phyloP scores from a whole-genome alignment of 202 grass and related monocot species.

The Musa balbisiana region DNA sequence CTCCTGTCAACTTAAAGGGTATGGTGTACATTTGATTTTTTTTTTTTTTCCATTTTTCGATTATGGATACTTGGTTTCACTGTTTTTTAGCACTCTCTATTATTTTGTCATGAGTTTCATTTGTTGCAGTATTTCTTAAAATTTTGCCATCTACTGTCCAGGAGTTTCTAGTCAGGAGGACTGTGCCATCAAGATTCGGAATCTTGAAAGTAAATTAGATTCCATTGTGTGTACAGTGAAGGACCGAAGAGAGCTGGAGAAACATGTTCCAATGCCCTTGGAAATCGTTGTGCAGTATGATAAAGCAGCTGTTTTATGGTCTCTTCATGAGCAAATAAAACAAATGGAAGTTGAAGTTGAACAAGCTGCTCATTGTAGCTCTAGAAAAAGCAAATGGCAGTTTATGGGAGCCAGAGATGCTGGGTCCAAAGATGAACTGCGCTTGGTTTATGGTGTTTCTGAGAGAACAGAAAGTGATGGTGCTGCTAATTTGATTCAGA shows the following conservation, averaged over 20 bases:
- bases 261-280: slow-evolving; percentile 92
- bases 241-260: slow-evolving; percentile 90
- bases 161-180: slow-evolving; percentile 98
- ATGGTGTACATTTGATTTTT: slow-evolving; percentile 26
- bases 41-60: background rate
- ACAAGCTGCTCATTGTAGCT: slow-evolving; percentile 75
- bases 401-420: slow-evolving; percentile 99
- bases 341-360: slow-evolving; percentile 85
- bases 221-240: slow-evolving; percentile 89
- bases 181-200: slow-evolving; percentile 98
- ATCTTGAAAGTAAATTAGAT: slow-evolving; percentile 95
- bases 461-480: slow-evolving; percentile 99
- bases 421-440: slow-evolving; percentile 85
- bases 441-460: slow-evolving; percentile 95
- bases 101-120: slow-evolving; percentile 3
- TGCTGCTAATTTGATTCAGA: slow-evolving; percentile 97
- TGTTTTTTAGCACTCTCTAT: slow-evolving; percentile 11
- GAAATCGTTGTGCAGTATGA: slow-evolving; percentile 83
- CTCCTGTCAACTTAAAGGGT: slow-evolving; percentile 99
- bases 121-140: background rate
- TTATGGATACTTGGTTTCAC: background rate
- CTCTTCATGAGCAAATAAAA: slow-evolving; percentile 84
- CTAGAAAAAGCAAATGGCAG: slow-evolving; percentile 94
- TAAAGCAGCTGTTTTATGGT: slow-evolving; percentile 82
- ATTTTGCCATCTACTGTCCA: slow-evolving; percentile 27